These are phyloP conservation scores for Termitomyces sp. DNA, from an alignment of 768 basidiomycete genomes.

Conservation along the genomic window DNA sequence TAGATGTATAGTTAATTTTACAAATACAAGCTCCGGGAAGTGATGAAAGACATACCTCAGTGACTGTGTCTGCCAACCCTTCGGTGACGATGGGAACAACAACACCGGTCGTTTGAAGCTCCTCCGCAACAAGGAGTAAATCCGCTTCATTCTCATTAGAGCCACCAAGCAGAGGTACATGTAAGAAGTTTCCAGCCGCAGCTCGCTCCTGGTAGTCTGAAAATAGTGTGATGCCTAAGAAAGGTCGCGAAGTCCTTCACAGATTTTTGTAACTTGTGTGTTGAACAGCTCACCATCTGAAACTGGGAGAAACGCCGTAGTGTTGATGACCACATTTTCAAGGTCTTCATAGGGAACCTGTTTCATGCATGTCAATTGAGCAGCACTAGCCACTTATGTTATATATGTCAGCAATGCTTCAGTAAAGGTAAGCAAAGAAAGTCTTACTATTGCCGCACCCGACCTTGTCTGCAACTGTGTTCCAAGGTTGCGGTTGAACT, in stretches of 20 bases:
- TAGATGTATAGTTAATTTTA: neutral
- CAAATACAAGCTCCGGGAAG: neutral
- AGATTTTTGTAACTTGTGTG: neutral
- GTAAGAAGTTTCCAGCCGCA: constrained; percentile 13
- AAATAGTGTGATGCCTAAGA: constrained; percentile 29
- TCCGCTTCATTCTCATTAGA: neutral
- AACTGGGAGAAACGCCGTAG: constrained; percentile 24
- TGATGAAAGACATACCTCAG: neutral
- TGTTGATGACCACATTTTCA: constrained; percentile 27
- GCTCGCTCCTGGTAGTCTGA: constrained; percentile 21
- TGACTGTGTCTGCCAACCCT: neutral
- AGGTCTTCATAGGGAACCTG: constrained; percentile 24
- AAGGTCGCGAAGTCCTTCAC: too few relatives aligned
- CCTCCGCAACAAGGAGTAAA: neutral
- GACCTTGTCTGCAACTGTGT: constrained; percentile 22
- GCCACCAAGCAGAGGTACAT: constrained; percentile 11
- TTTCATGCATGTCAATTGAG: constrained; percentile 34
- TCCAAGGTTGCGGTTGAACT: neutral
- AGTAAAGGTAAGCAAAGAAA: neutral
- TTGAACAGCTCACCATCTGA: constrained; percentile 26
- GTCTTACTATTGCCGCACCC: constrained; percentile 32
- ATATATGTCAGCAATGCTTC: neutral
- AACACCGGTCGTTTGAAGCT: neutral
- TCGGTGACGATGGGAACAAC: neutral
- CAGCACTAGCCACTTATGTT: constrained; percentile 17